These are phyloP conservation scores for Fraxinus greggii DNA, from an alignment of 305 asterid species.

Conservation along the genomic window DNA sequence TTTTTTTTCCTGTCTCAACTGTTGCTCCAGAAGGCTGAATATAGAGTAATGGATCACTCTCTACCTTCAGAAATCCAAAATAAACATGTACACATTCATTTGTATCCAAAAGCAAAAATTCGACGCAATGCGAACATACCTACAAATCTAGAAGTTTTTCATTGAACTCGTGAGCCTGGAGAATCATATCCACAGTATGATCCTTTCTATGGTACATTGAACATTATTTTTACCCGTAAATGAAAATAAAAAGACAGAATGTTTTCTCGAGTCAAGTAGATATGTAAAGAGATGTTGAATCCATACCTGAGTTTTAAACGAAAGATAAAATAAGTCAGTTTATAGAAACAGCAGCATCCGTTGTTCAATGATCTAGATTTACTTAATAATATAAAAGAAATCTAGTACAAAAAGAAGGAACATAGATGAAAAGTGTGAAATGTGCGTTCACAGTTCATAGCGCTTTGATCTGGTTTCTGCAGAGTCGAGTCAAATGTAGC, in stretches of 20 bases:
- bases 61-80: background rate
- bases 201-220: background rate
- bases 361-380: background rate
- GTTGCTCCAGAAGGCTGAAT: slow-evolving; percentile 7
- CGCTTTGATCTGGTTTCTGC: background rate
- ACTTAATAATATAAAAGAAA: background rate
- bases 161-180: background rate
- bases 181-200: background rate
- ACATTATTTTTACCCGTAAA: background rate
- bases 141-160: background rate
- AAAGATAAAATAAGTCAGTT: background rate
- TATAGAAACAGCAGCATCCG: background rate
- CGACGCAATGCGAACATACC: background rate
- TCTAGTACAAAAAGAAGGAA: background rate
- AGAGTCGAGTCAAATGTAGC: background rate
- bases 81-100: background rate
- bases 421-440: background rate
- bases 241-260: background rate
- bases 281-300: background rate
- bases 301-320: background rate
- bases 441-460: background rate
- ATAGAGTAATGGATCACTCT: background rate
- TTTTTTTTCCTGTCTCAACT: slow-evolving; percentile 6
- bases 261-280: background rate
- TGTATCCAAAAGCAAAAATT: background rate